Base-by-base conservation (phyloP, 805 yeast genomes). In the Ogataea pignaliae region DNA sequence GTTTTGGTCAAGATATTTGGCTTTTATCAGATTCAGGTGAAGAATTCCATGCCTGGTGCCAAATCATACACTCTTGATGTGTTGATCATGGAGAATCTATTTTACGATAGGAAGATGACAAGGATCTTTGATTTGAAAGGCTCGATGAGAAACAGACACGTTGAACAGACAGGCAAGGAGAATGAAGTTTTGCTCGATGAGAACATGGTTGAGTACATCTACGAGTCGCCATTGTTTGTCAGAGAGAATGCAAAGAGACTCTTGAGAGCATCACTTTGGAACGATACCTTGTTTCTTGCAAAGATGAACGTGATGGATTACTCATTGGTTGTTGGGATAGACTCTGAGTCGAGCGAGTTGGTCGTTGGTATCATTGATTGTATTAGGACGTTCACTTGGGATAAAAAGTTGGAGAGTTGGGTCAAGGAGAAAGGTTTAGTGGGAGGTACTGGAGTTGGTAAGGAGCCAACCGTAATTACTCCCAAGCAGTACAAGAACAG, bases 281-380 rank as follows among this genome's bases (percentile, higher is more conserved):
- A 95, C 59, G 99, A 93, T 57, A 93, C 98, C 0, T 69, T 93
- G 13, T 95, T 93, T 61, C 68, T 93, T 42, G 89, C 96, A 3
- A 93, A 95, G 57, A 88, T 93, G 96, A 95, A 93, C 59, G 98
- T 93, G 6, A 93, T 93, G 99, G 99, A 93, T 63, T 93, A 93
- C 59, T 91, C 98, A 0, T 70, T 93, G 51, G 96, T 93, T 10
- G 83, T 93, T 47, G 99, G 98, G 0, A 87, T 93, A 34, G 96
- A 93, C 59, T 69, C 73, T 10, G 75, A 78, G 17, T 76, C 76
- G 49, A 75, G 76, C 41, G 83, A 83, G 43, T 70, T 93, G 32
- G 88, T 89, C 15, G 96, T 90, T 12, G 99, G 99, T 3, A 90
- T 93, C 34, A 90, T 93, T 48, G 88, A 93, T 63, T 93, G 95